Conservation (phyloP, 106 monocot species). For the Acanthochlamys bracteata region DNA sequence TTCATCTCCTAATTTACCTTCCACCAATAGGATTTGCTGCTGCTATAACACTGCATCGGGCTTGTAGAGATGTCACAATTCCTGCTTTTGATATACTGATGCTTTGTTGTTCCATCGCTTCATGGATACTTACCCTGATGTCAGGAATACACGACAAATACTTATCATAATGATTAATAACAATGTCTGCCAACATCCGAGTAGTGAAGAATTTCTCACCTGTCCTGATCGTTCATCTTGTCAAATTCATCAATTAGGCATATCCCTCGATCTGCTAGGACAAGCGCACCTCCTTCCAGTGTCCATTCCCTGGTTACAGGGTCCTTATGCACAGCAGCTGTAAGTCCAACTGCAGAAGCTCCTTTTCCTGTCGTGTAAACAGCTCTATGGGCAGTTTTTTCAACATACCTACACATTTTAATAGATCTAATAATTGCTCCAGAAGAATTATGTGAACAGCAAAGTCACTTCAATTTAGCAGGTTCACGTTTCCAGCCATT, state of each 20-base stretch:
- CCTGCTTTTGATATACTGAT: slow-evolving; percentile 99
- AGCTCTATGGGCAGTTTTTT: slow-evolving; percentile 96
- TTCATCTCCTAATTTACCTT: slow-evolving; percentile 38
- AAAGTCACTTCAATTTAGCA: too few relatives aligned
- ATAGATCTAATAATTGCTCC: too few relatives aligned
- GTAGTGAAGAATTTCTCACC: slow-evolving; percentile 26
- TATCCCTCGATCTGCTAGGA: slow-evolving; percentile 96
- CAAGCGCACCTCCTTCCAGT: slow-evolving; percentile 97
- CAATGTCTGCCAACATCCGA: too few relatives aligned
- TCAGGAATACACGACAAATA: background rate
- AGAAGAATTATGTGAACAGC: too few relatives aligned
- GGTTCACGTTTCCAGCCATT: slow-evolving; percentile 22
- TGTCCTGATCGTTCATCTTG: slow-evolving; percentile 99
- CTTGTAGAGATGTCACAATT: slow-evolving; percentile 97
- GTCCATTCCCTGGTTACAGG: slow-evolving; percentile 99
- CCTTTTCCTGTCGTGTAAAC: slow-evolving; percentile 99
- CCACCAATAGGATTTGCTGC: slow-evolving; percentile 97
- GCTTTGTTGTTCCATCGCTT: slow-evolving; percentile 99
- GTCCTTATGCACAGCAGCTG: slow-evolving; percentile 97
- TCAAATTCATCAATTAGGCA: slow-evolving; percentile 99
- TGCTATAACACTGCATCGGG: slow-evolving; percentile 96
- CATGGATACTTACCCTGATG: slow-evolving; percentile 96
- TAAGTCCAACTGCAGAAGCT: slow-evolving; percentile 96
- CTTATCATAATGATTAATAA: background rate
- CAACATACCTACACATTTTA: slow-evolving; percentile 55